Base-by-base conservation (phyloP, 2,329 filamentous ascomycete species). In the Alternaria dauci region DNA sequence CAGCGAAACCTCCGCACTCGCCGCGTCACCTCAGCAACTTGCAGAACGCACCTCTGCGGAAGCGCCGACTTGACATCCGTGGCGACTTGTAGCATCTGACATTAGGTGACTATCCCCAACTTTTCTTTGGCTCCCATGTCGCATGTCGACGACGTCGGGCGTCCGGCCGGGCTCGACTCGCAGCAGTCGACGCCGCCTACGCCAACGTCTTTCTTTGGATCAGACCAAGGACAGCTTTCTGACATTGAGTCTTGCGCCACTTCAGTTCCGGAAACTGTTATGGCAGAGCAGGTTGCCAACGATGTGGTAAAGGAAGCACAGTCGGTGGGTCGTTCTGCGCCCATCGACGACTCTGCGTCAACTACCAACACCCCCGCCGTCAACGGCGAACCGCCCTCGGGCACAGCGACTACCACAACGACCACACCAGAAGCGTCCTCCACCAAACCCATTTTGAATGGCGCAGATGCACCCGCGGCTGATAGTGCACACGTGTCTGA, bases 221-320 rank as follows among this genome's bases (percentile, higher is more conserved):
- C 68, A 71, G 73, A 74, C 53, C 63, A 66, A 50, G 59, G 74
- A 59, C 65, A 66, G 36, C 54, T 36, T 68, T 78, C 77, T 79
- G 70, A 79, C 76, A 67, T 50, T 59, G 63, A 51, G 53, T 63
- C 61, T 67, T 70, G 66, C 66, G 63, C 70, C 68, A 67, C 72
- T 20, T 67, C 79, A 85, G 83, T 79, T 78, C 78, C 81, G 79
- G 79, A 82, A 79, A 82, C 86, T 89, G 87, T 89, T 88, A 89
- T 89, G 87, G 87, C 87, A 88, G 87, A 89, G 86, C 85, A 87
- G 86, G 86, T 81, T 78, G 83, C 82, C 85, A 87, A 88, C 81
- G 85, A 89, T 89, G 87, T 88, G 87, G 87, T 89, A 88, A 87
- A 87, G 83, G 84, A 88, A 85, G 83, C 86, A 83, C 83, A 84